Evolutionary conservation across 2,329 filamentous ascomycete species (phyloP).

Genomic region (Clonostachys rosea): DNA sequence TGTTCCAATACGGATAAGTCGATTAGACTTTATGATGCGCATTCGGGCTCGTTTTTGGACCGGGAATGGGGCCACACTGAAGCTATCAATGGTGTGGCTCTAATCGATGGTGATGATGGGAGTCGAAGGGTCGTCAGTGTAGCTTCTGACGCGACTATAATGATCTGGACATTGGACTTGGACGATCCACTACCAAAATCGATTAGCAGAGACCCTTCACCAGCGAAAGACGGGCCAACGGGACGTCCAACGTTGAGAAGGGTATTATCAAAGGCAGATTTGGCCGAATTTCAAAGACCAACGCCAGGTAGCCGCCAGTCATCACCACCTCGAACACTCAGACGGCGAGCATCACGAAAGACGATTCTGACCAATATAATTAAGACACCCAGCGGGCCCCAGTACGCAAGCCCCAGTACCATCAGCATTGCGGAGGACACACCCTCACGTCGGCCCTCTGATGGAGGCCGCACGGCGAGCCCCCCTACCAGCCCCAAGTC

Average conservation of each 20-base stretch:
- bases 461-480: slow-evolving; percentile 36
- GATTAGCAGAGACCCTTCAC: slow-evolving; percentile 47
- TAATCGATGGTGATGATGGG: slow-evolving; percentile 55
- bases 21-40: slow-evolving; percentile 79
- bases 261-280: slow-evolving; percentile 80
- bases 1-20: slow-evolving; percentile 95
- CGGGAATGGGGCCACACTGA: slow-evolving; percentile 95
- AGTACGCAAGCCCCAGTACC: slow-evolving; percentile 33
- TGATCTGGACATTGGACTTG: slow-evolving; percentile 66
- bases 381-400: slow-evolving; percentile 31
- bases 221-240: slow-evolving; percentile 45
- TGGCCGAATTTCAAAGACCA: slow-evolving; percentile 70
- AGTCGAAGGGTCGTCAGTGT: slow-evolving; percentile 64
- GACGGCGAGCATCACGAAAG: slow-evolving; percentile 49
- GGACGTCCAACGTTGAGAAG: slow-evolving; percentile 73
- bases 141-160: slow-evolving; percentile 75
- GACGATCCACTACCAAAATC: slow-evolving; percentile 34
- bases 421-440: slow-evolving; percentile 36
- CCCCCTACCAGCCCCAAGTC: slow-evolving; percentile 45
- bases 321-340: slow-evolving; percentile 44
- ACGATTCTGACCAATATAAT: slow-evolving; percentile 28
- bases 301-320: slow-evolving; percentile 17
- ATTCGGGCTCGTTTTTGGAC: slow-evolving; percentile 72
- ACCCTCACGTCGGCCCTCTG: slow-evolving; percentile 41
- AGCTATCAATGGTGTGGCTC: slow-evolving; percentile 78